Evolutionary conservation across 257 asterid genomes (phyloP).

Genomic region (Orobanche coerulescens): DNA sequence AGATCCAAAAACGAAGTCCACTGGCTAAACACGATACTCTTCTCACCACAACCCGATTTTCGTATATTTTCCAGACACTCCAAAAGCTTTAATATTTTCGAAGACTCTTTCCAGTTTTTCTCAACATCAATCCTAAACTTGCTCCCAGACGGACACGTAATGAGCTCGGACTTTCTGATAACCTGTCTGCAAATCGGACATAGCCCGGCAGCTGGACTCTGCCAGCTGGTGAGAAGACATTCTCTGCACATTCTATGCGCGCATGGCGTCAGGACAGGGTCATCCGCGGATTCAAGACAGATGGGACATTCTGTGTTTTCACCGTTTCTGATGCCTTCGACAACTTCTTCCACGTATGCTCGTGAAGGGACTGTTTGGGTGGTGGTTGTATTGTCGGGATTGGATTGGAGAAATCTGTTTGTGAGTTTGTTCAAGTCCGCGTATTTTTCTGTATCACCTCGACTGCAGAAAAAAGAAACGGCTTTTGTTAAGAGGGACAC

Average conservation of each 20-base stretch:
- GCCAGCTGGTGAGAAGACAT: slow-evolving; percentile 74
- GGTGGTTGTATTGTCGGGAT: slow-evolving; percentile 26
- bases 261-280: slow-evolving; percentile 75
- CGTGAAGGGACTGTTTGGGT: slow-evolving; percentile 40
- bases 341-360: slow-evolving; percentile 76
- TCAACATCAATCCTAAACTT: slow-evolving; percentile 53
- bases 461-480: slow-evolving; percentile 33
- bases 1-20: slow-evolving; percentile 83
- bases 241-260: slow-evolving; percentile 88
- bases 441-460: slow-evolving; percentile 46
- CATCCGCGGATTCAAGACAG: slow-evolving; percentile 81
- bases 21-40: slow-evolving; percentile 79
- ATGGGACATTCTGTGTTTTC: slow-evolving; percentile 72
- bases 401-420: slow-evolving; percentile 43
- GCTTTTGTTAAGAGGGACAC: not conserved
- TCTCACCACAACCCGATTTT: slow-evolving; percentile 44
- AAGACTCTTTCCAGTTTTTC: slow-evolving; percentile 70
- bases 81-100: slow-evolving; percentile 55
- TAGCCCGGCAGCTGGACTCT: slow-evolving; percentile 41
- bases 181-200: slow-evolving; percentile 73
- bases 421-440: slow-evolving; percentile 76
- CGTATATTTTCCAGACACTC: slow-evolving; percentile 42
- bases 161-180: slow-evolving; percentile 47
- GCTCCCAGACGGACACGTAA: slow-evolving; percentile 59
- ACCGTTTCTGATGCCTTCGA: slow-evolving; percentile 51